Evolutionary conservation across 2,329 filamentous ascomycete genomes (phyloP).

Genomic region (Sclerotinia trifoliorum): DNA sequence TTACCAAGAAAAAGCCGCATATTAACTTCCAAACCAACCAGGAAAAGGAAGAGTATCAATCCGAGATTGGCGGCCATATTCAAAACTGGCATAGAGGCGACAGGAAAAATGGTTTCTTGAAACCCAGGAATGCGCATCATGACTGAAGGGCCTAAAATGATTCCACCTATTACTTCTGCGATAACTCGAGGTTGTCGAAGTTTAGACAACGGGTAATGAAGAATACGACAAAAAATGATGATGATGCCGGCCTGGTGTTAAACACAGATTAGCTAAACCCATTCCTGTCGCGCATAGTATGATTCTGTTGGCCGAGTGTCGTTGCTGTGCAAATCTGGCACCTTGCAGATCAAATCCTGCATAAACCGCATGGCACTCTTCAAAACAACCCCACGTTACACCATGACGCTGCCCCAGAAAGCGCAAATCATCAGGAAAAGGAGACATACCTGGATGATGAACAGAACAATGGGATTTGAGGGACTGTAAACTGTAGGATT

Average conservation of each 20-base stretch:
- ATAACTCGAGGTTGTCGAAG: slow-evolving; percentile 80
- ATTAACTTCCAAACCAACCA: slow-evolving; percentile 86
- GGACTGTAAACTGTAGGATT: slow-evolving; percentile 61
- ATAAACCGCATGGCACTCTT: not conserved
- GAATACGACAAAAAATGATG: slow-evolving; percentile 69
- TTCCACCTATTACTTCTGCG: slow-evolving; percentile 80
- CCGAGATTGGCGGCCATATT: slow-evolving; percentile 80
- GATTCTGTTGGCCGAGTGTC: not conserved
- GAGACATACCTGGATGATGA: slow-evolving; percentile 63
- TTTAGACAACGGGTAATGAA: slow-evolving; percentile 75
- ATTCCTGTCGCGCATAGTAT: not conserved
- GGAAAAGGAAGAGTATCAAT: slow-evolving; percentile 79
- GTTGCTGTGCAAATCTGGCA: not conserved
- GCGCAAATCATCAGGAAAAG: not conserved
- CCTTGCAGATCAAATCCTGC: not conserved
- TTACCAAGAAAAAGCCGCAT: slow-evolving; percentile 74
- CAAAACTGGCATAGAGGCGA: slow-evolving; percentile 70
- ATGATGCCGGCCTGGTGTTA: slow-evolving; percentile 62
- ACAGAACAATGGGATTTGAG: slow-evolving; percentile 64
- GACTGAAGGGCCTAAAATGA: slow-evolving; percentile 81
- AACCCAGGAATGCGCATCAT: slow-evolving; percentile 85
- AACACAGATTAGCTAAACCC: not conserved
- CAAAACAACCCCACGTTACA: not conserved
- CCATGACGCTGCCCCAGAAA: not conserved
- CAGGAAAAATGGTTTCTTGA: slow-evolving; percentile 71